A percentile compares a stretch with the other conserved stretches of the same genome.
Evolutionary conservation across 1,284 basidiomycete species (phyloP).

Genomic region (Ustilago sp.): DNA sequence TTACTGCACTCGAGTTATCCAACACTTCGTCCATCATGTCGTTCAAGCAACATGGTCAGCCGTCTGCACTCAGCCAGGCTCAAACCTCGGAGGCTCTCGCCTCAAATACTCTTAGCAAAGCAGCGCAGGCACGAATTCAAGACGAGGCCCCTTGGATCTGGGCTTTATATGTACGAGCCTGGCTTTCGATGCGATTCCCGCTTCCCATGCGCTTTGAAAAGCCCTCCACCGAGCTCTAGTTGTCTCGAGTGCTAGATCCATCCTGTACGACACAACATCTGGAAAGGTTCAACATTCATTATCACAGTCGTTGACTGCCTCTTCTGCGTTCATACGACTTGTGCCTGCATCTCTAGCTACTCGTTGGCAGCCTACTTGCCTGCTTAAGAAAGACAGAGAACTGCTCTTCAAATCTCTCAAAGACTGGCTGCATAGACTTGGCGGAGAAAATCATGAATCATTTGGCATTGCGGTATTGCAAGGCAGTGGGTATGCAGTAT

Average conservation of each 20-base stretch:
- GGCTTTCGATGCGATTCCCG: slow-evolving; percentile 27
- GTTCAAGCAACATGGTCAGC: slow-evolving; percentile 18
- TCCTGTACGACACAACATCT: background rate
- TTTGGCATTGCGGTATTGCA: background rate
- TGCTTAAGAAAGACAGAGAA: too few species aligned
- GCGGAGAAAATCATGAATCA: too few species aligned
- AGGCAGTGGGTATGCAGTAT: background rate
- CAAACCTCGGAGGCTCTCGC: too few species aligned
- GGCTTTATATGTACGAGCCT: slow-evolving; percentile 22
- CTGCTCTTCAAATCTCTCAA: too few species aligned
- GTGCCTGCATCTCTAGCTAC: too few species aligned
- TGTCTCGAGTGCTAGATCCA: too few species aligned
- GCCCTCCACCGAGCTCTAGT: slow-evolving; percentile 13
- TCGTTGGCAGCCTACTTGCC: too few species aligned
- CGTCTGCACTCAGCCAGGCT: background rate
- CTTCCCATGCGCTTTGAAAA: slow-evolving; percentile 28
- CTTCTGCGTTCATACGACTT: too few species aligned
- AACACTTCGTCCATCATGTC: slow-evolving; percentile 16
- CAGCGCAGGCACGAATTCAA: background rate
- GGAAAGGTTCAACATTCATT: background rate
- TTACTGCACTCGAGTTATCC: slow-evolving; percentile 18
- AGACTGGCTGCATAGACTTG: too few species aligned
- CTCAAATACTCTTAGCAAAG: background rate
- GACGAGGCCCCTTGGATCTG: slow-evolving; percentile 14
- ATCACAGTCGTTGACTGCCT: too few species aligned